These are phyloP conservation scores for Moniliella sp. DNA, from an alignment of 1,284 basidiomycete genomes.

Conservation along the genomic window DNA sequence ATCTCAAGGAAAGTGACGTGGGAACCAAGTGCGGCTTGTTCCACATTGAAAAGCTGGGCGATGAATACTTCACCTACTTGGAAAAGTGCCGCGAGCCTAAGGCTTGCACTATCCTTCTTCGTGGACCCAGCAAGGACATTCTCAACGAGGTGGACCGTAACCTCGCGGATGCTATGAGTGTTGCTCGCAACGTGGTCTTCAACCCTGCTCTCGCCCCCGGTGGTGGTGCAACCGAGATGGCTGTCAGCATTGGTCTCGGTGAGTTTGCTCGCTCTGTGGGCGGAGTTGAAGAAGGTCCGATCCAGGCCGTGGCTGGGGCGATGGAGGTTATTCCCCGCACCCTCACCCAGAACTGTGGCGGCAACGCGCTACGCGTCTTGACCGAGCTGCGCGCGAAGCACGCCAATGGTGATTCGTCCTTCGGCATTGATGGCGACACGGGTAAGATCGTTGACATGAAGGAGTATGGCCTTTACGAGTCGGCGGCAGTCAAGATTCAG, in stretches of 20 bases:
- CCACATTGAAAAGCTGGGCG: constrained; percentile 86
- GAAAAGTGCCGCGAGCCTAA: constrained; percentile 78
- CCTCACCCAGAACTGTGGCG: constrained; percentile 81
- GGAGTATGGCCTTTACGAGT: constrained; percentile 74
- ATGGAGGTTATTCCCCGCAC: constrained; percentile 92
- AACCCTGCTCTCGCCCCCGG: constrained; percentile 77
- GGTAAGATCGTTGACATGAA: constrained; percentile 93
- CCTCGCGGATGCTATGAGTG: constrained; percentile 87
- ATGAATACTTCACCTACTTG: constrained; percentile 73
- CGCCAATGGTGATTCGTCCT: constrained; percentile 66
- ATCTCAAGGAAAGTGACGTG: constrained; percentile 70
- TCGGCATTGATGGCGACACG: constrained; percentile 81
- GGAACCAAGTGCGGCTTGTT: constrained; percentile 84
- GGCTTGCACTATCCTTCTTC: constrained; percentile 93
- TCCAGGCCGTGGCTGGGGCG: constrained; percentile 81
- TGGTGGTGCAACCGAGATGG: constrained; percentile 94
- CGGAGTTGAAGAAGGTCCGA: constrained; percentile 60
- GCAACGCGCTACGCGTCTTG: constrained; percentile 74
- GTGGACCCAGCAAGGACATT: constrained; percentile 91
- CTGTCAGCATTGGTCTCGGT: constrained; percentile 69
- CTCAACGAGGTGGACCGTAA: constrained; percentile 94
- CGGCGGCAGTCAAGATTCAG: constrained; percentile 91
- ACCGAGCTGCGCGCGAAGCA: constrained; percentile 79
- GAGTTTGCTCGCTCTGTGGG: constrained; percentile 52
- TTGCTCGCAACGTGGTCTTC: constrained; percentile 88